Evolutionary conservation across 2,329 filamentous ascomycete genomes (phyloP).

Genomic region (Aspergillus ochraceus): DNA sequence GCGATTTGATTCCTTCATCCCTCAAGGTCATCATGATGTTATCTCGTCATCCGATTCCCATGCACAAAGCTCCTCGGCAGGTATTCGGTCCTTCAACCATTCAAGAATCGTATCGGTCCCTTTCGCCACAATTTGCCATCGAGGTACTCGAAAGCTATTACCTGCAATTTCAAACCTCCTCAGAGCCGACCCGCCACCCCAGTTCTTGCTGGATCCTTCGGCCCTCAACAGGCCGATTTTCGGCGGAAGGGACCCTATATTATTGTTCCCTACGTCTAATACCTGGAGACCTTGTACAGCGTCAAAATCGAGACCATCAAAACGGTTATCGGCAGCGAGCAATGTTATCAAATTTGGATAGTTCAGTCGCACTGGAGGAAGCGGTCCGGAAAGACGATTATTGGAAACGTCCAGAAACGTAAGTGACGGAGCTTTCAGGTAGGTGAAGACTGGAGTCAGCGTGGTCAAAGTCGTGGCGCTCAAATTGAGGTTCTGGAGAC

Average conservation of each 20-base stretch:
- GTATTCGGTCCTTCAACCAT: constrained; percentile 77
- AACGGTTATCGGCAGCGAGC: constrained; percentile 75
- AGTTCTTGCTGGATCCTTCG: constrained; percentile 38
- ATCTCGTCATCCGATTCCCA: constrained; percentile 32
- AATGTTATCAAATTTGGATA: constrained; percentile 73
- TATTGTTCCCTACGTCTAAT: constrained; percentile 81
- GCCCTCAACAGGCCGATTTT: constrained; percentile 75
- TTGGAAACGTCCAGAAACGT: constrained; percentile 77
- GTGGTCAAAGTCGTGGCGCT: constrained; percentile 71
- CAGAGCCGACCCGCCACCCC: constrained; percentile 50
- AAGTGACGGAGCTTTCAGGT: constrained; percentile 72
- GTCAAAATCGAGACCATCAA: constrained; percentile 71
- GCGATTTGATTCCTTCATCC: neutral
- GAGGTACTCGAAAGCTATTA: constrained; percentile 84
- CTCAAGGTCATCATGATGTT: constrained; percentile 5
- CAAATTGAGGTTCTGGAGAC: constrained; percentile 75
- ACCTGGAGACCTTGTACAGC: constrained; percentile 71
- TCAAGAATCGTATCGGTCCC: constrained; percentile 81
- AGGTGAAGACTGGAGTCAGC: constrained; percentile 63
- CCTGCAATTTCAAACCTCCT: constrained; percentile 75
- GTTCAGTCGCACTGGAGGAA: constrained; percentile 65
- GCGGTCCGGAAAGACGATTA: constrained; percentile 69
- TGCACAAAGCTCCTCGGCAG: constrained; percentile 46
- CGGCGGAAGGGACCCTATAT: constrained; percentile 78
- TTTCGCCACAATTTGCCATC: constrained; percentile 78